A percentile compares a stretch with the other conserved stretches of the same genome.
These are phyloP conservation scores for Asterochloris sp. DNA, from an alignment of 139 green algal species.

Conservation along the genomic window DNA sequence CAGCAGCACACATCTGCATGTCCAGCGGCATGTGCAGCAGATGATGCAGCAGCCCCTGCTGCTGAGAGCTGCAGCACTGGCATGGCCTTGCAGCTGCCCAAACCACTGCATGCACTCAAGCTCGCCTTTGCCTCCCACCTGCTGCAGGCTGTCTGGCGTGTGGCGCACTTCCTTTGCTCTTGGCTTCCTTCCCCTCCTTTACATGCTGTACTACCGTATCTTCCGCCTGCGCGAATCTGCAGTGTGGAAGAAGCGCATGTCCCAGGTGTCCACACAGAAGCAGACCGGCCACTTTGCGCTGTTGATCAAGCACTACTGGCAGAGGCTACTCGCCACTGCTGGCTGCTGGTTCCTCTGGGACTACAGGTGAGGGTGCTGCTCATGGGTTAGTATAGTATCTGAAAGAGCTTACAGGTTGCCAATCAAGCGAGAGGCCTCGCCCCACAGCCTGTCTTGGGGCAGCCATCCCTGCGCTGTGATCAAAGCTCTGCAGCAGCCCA, in stretches of 20 bases:
- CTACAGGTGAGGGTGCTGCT: not conserved
- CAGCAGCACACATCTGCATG: not conserved
- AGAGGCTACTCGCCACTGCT: slow-evolving; percentile 10
- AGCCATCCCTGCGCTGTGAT: no score
- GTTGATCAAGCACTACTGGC: slow-evolving; percentile 2
- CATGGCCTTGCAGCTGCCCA: not conserved
- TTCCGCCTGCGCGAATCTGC: slow-evolving; percentile 28
- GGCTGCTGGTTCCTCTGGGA: slow-evolving; percentile 31
- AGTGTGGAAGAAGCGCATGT: slow-evolving; percentile 25
- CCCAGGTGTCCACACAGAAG: not conserved
- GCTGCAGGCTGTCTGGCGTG: slow-evolving; percentile 15
- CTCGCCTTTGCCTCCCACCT: not conserved
- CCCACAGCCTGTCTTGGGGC: no score
- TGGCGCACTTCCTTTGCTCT: slow-evolving; percentile 26
- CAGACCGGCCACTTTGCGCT: not conserved
- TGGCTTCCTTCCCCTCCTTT: slow-evolving; percentile 26
- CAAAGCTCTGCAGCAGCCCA: no score
- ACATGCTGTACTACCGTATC: slow-evolving; percentile 35
- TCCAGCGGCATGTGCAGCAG: not conserved
- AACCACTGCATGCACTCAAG: not conserved
- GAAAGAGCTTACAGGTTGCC: no score
- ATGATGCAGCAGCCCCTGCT: not conserved
- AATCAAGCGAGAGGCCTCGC: no score
- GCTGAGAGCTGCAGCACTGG: not conserved
- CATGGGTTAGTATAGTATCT: no score